Evolutionary conservation across 192 early-diverging fungal genomes (phyloP).

Genomic region (Chytriomyces confervae): DNA sequence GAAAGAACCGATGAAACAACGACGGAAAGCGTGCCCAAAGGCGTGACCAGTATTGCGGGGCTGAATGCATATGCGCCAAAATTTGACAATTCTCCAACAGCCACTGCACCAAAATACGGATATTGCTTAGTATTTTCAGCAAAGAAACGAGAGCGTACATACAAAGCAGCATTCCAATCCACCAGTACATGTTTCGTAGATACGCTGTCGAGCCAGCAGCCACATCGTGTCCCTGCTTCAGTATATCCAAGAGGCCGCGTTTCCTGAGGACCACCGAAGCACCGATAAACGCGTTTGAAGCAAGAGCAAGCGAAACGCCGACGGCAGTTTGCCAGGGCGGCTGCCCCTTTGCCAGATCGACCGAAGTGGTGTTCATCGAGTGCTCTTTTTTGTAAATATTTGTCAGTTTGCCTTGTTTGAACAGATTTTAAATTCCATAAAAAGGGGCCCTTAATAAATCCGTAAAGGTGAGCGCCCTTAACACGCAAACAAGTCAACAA

Average conservation of each 20-base stretch:
- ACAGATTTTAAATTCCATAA: too few relatives aligned
- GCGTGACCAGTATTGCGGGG: slow-evolving; percentile 89
- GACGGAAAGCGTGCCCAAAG: slow-evolving; percentile 83
- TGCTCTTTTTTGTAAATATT: too few relatives aligned
- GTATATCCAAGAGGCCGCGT: slow-evolving; percentile 63
- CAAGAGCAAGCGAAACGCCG: slow-evolving; percentile 81
- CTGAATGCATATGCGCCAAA: slow-evolving; percentile 93
- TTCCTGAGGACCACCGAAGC: slow-evolving; percentile 86
- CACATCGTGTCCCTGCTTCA: slow-evolving; percentile 24
- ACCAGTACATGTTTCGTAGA: slow-evolving; percentile 84
- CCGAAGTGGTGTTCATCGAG: background rate
- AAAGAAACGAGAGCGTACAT: slow-evolving; percentile 21
- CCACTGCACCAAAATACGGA: slow-evolving; percentile 58
- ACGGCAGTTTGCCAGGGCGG: slow-evolving; percentile 45
- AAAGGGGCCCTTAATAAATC: too few relatives aligned
- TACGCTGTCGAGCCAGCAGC: slow-evolving; percentile 61
- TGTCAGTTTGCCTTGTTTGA: too few relatives aligned
- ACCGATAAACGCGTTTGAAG: slow-evolving; percentile 81
- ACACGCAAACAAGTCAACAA: too few relatives aligned
- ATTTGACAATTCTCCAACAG: slow-evolving; percentile 86
- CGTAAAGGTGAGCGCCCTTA: too few relatives aligned
- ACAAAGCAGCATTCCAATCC: slow-evolving; percentile 83
- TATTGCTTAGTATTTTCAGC: background rate
- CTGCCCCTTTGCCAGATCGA: background rate
- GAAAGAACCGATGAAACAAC: slow-evolving; percentile 78